Percentiles rank a stretch among this genome's conserved stretches.
phyloP scores from a whole-genome alignment of 805 yeast species.

The Lipomyces anomalus region DNA sequence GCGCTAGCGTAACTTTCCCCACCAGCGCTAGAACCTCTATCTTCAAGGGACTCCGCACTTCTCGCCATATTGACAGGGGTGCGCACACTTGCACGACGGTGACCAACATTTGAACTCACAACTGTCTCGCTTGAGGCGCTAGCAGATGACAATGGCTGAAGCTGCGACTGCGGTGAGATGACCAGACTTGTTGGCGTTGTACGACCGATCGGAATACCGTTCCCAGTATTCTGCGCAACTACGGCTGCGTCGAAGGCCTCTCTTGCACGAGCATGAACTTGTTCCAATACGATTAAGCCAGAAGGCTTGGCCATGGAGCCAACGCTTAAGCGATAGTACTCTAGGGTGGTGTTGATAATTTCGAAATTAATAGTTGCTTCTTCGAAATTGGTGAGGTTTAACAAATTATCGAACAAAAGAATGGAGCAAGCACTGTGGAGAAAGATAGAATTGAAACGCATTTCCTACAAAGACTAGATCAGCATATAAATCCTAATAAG shows the following conservation, averaged over 20 bases:
- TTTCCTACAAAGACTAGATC: slow-evolving; percentile 5
- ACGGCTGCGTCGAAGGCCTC: slow-evolving; percentile 16
- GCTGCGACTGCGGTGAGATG: not conserved
- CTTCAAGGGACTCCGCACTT: not conserved
- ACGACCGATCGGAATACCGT: not conserved
- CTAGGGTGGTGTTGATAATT: slow-evolving; percentile 20
- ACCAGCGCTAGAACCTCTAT: not conserved
- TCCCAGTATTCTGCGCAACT: not conserved
- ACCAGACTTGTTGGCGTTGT: not conserved
- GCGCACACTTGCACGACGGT: not conserved
- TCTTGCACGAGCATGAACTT: slow-evolving; percentile 17
- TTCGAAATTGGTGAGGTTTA: slow-evolving; percentile 13
- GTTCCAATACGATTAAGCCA: slow-evolving; percentile 17
- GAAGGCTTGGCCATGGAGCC: slow-evolving; percentile 10
- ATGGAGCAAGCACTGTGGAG: slow-evolving; percentile 22
- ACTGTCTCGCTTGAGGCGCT: not conserved
- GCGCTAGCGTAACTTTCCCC: not conserved
- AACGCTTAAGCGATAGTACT: slow-evolving; percentile 20
- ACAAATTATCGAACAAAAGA: slow-evolving; percentile 15
- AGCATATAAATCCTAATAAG: slow-evolving; percentile 3
- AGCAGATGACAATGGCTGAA: not conserved
- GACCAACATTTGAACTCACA: not conserved
- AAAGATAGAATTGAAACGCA: slow-evolving; percentile 22
- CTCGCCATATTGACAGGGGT: not conserved
- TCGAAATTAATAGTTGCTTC: slow-evolving; percentile 22